Evolutionary conservation across 192 early-diverging fungal species (phyloP).

Genomic region (Chytriomyces confervae): DNA sequence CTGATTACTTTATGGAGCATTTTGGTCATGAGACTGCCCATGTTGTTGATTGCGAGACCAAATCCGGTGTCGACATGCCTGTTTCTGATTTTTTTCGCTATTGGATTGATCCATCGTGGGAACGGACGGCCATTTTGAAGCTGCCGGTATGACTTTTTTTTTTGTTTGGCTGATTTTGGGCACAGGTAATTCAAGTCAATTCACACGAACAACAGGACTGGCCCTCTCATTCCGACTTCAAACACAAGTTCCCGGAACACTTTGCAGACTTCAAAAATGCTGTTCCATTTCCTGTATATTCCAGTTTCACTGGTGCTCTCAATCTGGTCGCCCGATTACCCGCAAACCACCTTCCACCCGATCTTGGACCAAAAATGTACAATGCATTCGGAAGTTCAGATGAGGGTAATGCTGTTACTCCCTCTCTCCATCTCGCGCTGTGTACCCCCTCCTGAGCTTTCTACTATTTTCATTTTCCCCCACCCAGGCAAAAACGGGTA

Average conservation of each 20-base stretch:
- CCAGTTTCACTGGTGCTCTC: slow-evolving; percentile 7
- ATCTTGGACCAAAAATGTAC: slow-evolving; percentile 81
- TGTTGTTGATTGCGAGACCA: slow-evolving; percentile 61
- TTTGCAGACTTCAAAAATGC: not conserved
- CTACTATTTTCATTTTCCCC: not conserved
- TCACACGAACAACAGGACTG: not conserved
- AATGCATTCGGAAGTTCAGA: slow-evolving; percentile 68
- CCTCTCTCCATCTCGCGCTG: too few species aligned
- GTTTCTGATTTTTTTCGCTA: slow-evolving; percentile 58
- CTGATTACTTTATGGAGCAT: slow-evolving; percentile 40
- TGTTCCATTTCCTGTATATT: slow-evolving; percentile 9
- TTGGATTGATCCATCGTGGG: not conserved
- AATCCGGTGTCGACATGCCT: slow-evolving; percentile 16
- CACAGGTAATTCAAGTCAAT: not conserved
- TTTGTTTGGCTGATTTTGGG: too few species aligned
- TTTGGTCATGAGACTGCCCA: slow-evolving; percentile 51
- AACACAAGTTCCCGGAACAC: not conserved
- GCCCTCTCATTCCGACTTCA: not conserved
- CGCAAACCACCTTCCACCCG: slow-evolving; percentile 59
- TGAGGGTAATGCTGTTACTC: slow-evolving; percentile 9
- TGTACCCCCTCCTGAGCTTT: not conserved
- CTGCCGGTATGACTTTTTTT: slow-evolving; percentile 13
- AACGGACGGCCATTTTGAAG: slow-evolving; percentile 33
- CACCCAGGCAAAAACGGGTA: slow-evolving; percentile 45
- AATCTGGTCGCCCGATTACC: slow-evolving; percentile 70